Evolutionary conservation across 495 filamentous ascomycete species (phyloP), one percentile per base, ranked within the genome.

Genomic region (Chaetomium fimeti): DNA sequence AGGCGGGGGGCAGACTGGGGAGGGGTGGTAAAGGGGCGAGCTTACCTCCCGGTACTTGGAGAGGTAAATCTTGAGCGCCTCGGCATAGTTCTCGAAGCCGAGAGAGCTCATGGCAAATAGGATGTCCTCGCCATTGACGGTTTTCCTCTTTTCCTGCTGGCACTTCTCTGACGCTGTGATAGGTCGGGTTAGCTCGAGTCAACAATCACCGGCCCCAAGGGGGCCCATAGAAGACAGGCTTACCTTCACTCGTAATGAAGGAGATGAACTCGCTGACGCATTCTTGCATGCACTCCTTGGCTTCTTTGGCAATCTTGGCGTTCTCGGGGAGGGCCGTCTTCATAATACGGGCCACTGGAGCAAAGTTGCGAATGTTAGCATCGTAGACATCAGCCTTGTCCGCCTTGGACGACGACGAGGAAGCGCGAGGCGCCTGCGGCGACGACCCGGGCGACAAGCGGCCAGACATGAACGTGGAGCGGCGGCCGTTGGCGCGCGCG

Each of bases 201-300:
- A n/a, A 76, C 54, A 53, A 61, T 68, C 57, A 59, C 3, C 59
- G 68, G 65, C 66, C 65, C 62, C 64, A 58, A 55, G 48, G 48
- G 22, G 24, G 9, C 6, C 48, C 20, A 27, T 36, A 11, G 32
- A 36, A 56, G 51, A 60, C 66, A 54, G 66, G 43, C 72, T 57
- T 72, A 96, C 94, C 94, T 84, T 98, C 94, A 76, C 93, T 97
- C 29, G 94, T 98, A 77, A 98, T 98, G 82, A 98, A 98, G 20
- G 93, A 97, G 82, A 98, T 98, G 78, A 98, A 98, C 83, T 98
- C 94, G 88, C 93, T 97, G 65, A 98, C 94, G 72, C 94, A 98
- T 80, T 98, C 94, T 77, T 98, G 94, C 94, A 98, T 98, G 79
- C 94, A 98, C 75, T 98, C 94, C 76, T 98, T 98, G 38, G 94